Base-by-base conservation (phyloP, 2,329 filamentous ascomycete species). In the Colletotrichum theobromicola region DNA sequence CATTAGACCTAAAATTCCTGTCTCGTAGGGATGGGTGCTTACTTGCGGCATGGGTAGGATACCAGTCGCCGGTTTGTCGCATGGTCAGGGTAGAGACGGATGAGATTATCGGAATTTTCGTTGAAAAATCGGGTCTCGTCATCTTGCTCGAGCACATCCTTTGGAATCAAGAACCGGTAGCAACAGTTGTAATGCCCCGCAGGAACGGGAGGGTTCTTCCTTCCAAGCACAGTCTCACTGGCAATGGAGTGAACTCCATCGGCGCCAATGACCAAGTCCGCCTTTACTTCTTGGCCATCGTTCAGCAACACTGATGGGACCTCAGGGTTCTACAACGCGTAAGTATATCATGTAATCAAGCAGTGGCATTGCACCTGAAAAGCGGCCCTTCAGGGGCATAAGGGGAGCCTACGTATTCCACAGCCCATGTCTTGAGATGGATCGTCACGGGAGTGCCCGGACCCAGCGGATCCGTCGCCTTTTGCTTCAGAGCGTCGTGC, bases 211-310 rank as follows among this genome's bases (percentile, higher is more conserved):
- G 76, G 76, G 66, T 80, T 81, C 24, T 76, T 69, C 42, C 70
- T 65, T 28, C 81, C 82, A 21, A 82, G 67, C 7, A 84, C 76
- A 5, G 75, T 74, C 68, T 82, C 78, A 7, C 79, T 75, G 15
- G 79, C 83, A 9, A 77, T 67, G 16, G 82, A 84, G 65, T 86
- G 85, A 18, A 86, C 78, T 7, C 87, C 87, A 75, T 89, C 87
- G 4, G 87, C 86, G 5, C 83, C 85, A 42, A 88, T 79, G 21
- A 88, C 81, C 4, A 88, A 72, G 72, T 88, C 85, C 24, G 78
- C 81, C 7, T 62, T 62, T 13, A 83, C 73, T 15, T 77, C 73
- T 6, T 78, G 67, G 4, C 83, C 84, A n/a, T 77, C 75, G 7
- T 71, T 72, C 7, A 86, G 77, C 1, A 77, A 79, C 4, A 83